Evolutionary conservation across 2,329 filamentous ascomycete species (phyloP), one percentile per base, ranked within the genome.

Genomic region (Harringtonia aguacate): DNA sequence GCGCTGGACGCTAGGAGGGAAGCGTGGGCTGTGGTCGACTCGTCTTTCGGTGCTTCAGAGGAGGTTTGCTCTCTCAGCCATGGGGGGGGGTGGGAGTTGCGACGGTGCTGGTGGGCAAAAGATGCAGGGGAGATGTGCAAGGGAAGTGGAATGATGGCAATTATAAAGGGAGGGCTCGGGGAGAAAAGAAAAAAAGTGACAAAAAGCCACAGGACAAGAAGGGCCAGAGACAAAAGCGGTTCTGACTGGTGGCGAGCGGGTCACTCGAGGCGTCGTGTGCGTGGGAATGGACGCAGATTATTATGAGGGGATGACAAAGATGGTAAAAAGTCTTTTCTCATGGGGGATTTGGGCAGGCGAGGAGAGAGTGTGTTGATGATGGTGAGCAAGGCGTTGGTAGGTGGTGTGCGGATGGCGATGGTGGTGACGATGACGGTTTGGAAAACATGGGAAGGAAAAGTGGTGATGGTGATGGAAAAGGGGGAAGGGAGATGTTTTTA

Each of bases 391-490:
- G 45, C 39, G 48, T 47, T 15, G 50, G 52, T 42, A 50, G 41
- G 15, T 20, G 34, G 24, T 24, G 34, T 46, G 48, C 44, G 43
- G 45, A 37, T 46, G 48, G 48, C 53, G 53, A 45, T 52, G 43
- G 38, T 46, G 47, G 48, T 54, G 53, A 45, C 50, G 54, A 50
- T 53, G 49, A 46, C 41, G 48, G 47, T 42, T 28, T 24, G 36
- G 21, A 21, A 46, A 41, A 17, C 28, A 47, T 44, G 31, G 39
- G 27, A 36, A 43, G 37, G 21, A 42, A 44, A 28, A 28, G 37
- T 48, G 46, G 41, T 44, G 44, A 48, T 48, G 50, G 43, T 39
- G 39, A 49, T 44, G 44, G 47, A 46, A 48, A 42, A 47, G 46
- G 48, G 52, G 46, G 49, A 40, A 47, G 40, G 18, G 38, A 36